Evolutionary conservation across 306 rosid genomes (phyloP).

Genomic region (Spatholobus suberectus): DNA sequence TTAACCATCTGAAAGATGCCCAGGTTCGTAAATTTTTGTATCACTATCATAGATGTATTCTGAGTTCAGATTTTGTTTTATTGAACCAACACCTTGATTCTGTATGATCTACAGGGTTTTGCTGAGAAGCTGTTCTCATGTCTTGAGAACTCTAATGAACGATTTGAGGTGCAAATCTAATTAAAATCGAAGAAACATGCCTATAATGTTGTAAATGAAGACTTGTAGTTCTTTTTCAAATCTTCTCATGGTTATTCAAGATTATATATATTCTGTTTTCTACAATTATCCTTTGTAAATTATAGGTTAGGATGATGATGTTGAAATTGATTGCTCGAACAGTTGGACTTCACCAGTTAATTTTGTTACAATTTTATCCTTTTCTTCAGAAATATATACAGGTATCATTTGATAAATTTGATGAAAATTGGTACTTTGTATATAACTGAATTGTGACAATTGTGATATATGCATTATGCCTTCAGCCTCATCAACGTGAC

Average conservation of each 20-base stretch:
- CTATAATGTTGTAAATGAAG: background rate
- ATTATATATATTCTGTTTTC: conserved; percentile 20
- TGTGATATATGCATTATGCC: conserved; percentile 36
- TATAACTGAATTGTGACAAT: conserved; percentile 8
- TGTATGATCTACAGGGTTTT: conserved; percentile 62
- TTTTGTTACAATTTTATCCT: conserved; percentile 61
- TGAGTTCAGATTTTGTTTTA: conserved; percentile 6
- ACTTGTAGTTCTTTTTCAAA: background rate
- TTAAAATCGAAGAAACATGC: background rate
- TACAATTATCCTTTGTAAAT: conserved; percentile 21
- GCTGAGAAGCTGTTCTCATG: conserved; percentile 71
- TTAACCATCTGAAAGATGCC: conserved; percentile 72
- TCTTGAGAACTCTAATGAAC: conserved; percentile 58
- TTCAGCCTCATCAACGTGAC: conserved; percentile 79
- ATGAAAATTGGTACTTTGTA: conserved; percentile 22
- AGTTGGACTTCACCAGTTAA: conserved; percentile 70
- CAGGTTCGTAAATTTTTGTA: conserved; percentile 53
- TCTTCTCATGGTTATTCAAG: background rate
- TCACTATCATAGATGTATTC: background rate
- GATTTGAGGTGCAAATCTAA: conserved; percentile 61
- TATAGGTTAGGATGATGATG: conserved; percentile 79
- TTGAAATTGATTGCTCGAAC: conserved; percentile 73
- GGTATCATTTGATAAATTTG: conserved; percentile 47
- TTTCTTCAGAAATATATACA: conserved; percentile 63
- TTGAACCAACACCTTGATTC: conserved; percentile 3